Evolutionary conservation across 2,329 filamentous ascomycete species (phyloP).

Genomic region (Berkeleyomyces rouxiae): DNA sequence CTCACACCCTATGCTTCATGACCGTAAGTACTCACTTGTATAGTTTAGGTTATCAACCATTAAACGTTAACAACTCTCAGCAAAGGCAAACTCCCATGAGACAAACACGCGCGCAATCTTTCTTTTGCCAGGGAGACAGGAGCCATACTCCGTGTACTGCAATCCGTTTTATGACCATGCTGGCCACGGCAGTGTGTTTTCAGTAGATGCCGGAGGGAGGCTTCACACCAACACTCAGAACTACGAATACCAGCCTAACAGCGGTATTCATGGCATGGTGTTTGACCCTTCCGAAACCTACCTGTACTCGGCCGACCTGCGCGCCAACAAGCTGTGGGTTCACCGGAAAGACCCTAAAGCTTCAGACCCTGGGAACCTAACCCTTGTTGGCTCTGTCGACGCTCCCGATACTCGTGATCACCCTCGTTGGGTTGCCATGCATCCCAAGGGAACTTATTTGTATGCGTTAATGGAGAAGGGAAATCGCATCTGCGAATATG

Average conservation of each 20-base stretch:
- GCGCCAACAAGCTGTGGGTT: slow-evolving; percentile 68
- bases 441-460: slow-evolving; percentile 59
- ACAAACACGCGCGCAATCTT: slow-evolving; percentile 85
- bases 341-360: slow-evolving; percentile 43
- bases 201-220: slow-evolving; percentile 38
- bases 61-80: slow-evolving; percentile 24
- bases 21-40: slow-evolving; percentile 38
- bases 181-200: slow-evolving; percentile 64
- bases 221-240: slow-evolving; percentile 52
- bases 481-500: slow-evolving; percentile 67
- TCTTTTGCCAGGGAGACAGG: slow-evolving; percentile 58
- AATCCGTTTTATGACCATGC: slow-evolving; percentile 84
- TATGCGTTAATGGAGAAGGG: slow-evolving; percentile 85
- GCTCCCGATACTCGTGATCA: slow-evolving; percentile 59
- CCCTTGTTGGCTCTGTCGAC: slow-evolving; percentile 54
- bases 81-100: slow-evolving; percentile 47
- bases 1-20: slow-evolving; percentile 59
- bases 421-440: slow-evolving; percentile 76
- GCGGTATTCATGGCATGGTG: slow-evolving; percentile 68
- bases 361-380: slow-evolving; percentile 38
- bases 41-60: neutral
- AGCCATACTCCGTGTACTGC: slow-evolving; percentile 71
- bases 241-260: slow-evolving; percentile 51
- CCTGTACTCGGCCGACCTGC: slow-evolving; percentile 65
- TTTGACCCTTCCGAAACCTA: slow-evolving; percentile 59